These are phyloP conservation scores for Pichia exigua DNA, from an alignment of 805 yeast genomes.

Conservation along the genomic window DNA sequence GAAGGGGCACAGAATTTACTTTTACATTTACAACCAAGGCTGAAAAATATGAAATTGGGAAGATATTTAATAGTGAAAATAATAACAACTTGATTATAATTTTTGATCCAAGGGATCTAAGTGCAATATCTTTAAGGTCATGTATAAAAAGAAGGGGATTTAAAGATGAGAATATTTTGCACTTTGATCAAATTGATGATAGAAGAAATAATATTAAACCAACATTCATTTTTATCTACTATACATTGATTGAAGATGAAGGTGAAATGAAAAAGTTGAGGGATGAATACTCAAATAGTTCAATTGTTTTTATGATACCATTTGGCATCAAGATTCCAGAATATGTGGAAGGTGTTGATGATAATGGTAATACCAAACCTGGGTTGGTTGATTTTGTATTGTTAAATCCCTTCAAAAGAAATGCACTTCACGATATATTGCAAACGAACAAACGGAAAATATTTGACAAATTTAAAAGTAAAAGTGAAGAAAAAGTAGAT, in stretches of 20 bases:
- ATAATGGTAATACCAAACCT: background rate
- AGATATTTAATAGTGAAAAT: background rate
- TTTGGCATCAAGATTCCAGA: conserved; percentile 5
- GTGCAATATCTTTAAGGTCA: conserved; percentile 27
- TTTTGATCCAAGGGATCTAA: conserved; percentile 27
- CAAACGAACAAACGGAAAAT: background rate
- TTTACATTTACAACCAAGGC: conserved; percentile 31
- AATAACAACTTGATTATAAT: conserved; percentile 22
- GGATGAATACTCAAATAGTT: background rate
- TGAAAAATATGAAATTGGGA: conserved; percentile 1
- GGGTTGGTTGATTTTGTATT: conserved; percentile 6
- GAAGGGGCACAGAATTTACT: conserved; percentile 39
- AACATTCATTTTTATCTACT: background rate
- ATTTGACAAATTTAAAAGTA: background rate
- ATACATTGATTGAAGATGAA: background rate
- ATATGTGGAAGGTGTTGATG: background rate
- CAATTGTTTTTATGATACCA: background rate
- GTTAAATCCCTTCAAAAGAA: conserved; percentile 16
- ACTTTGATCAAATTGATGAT: background rate
- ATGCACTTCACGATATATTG: conserved; percentile 14
- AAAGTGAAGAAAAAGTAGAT: background rate
- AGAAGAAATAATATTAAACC: background rate
- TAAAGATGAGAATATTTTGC: background rate
- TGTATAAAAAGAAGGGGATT: conserved; percentile 30
- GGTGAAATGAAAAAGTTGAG: background rate